Conservation (phyloP, 805 yeast species). For the Zygotorulaspora danielsina region DNA sequence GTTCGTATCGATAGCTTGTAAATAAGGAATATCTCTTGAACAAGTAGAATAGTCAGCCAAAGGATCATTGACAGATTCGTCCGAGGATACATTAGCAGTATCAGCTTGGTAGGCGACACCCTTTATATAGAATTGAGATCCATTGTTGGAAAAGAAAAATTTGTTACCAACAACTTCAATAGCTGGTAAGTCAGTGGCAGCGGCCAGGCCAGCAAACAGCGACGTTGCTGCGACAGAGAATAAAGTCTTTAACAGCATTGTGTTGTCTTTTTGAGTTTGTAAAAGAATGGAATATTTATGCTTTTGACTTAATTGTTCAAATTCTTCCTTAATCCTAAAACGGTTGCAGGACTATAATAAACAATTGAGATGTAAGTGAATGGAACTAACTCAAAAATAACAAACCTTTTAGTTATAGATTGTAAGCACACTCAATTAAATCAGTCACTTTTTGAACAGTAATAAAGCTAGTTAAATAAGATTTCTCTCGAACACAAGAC, state of each 20-base stretch:
- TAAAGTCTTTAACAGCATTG: slow-evolving; percentile 36
- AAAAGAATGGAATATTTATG: neutral
- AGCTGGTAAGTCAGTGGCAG: slow-evolving; percentile 51
- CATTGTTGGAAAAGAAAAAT: slow-evolving; percentile 71
- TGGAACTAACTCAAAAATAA: neutral
- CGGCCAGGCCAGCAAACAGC: slow-evolving; percentile 27
- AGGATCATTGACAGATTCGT: slow-evolving; percentile 58
- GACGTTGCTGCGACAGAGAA: slow-evolving; percentile 37
- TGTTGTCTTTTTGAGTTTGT: too few relatives aligned
- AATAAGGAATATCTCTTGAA: slow-evolving; percentile 69
- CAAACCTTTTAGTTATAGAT: neutral
- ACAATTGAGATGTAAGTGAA: neutral
- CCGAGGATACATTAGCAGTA: slow-evolving; percentile 46
- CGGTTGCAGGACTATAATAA: neutral
- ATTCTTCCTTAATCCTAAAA: neutral
- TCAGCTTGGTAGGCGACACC: slow-evolving; percentile 82
- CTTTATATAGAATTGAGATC: slow-evolving; percentile 70
- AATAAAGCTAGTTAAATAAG: neutral
- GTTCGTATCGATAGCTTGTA: slow-evolving; percentile 58
- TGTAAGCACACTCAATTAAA: neutral
- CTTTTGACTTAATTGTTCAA: neutral
- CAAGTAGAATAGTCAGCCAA: slow-evolving; percentile 59
- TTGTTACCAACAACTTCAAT: slow-evolving; percentile 74
- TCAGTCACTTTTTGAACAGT: neutral
- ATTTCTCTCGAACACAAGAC: neutral